Percentiles rank a stretch among this genome's conserved stretches.
These are phyloP conservation scores for Colletotrichum endophyticum DNA, from an alignment of 2,329 filamentous ascomycete genomes.

Conservation along the genomic window DNA sequence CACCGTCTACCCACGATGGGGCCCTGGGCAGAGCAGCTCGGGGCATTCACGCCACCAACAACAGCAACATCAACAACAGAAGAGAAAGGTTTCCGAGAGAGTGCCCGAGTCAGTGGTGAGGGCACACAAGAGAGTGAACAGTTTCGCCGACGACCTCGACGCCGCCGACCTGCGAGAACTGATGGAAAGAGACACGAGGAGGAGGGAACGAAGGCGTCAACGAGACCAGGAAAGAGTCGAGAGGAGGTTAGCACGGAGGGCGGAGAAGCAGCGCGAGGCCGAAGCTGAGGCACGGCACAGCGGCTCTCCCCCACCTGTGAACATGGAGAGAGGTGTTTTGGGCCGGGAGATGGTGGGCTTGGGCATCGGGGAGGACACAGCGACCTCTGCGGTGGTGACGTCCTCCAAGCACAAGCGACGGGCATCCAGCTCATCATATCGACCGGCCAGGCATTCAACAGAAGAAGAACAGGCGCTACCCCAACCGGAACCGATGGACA, in stretches of 20 bases:
- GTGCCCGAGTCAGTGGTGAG: slow-evolving; percentile 64
- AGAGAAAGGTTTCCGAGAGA: slow-evolving; percentile 55
- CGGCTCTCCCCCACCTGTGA: slow-evolving; percentile 57
- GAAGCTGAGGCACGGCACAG: slow-evolving; percentile 58
- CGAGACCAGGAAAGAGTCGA: slow-evolving; percentile 72
- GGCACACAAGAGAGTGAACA: slow-evolving; percentile 66
- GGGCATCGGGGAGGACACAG: slow-evolving; percentile 47
- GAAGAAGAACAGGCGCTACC: slow-evolving; percentile 11
- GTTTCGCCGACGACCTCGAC: slow-evolving; percentile 84
- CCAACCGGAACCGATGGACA: slow-evolving; percentile 17
- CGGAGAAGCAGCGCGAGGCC: slow-evolving; percentile 69
- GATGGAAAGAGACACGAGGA: slow-evolving; percentile 86
- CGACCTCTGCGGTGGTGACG: slow-evolving; percentile 57
- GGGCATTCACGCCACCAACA: slow-evolving; percentile 50
- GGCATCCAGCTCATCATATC: slow-evolving; percentile 40
- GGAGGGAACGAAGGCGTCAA: slow-evolving; percentile 75
- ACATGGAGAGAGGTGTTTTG: slow-evolving; percentile 65
- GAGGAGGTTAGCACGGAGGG: slow-evolving; percentile 66
- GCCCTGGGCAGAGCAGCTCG: slow-evolving; percentile 44
- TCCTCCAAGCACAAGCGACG: slow-evolving; percentile 53
- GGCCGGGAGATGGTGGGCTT: slow-evolving; percentile 62
- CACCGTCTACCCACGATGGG: slow-evolving; percentile 67
- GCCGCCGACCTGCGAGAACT: slow-evolving; percentile 84
- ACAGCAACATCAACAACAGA: slow-evolving; percentile 35
- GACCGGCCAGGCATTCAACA: slow-evolving; percentile 32